phyloP scores from a whole-genome alignment of 148 eudicot species.

The Rhododendron vialii region DNA sequence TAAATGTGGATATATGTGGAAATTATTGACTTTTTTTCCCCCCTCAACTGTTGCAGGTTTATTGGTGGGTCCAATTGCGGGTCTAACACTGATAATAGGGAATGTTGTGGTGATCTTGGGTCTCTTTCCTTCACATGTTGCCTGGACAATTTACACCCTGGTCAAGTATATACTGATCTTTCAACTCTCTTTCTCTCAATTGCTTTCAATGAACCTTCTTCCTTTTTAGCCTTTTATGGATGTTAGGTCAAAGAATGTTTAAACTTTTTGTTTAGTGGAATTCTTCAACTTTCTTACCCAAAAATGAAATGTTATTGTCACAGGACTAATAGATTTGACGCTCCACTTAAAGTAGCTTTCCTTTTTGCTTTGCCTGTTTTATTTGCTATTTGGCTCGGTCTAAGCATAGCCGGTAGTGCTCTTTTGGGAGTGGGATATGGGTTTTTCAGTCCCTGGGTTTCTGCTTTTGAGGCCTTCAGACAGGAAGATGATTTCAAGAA shows the following conservation, averaged over 20 bases:
- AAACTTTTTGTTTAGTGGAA: conserved; percentile 2
- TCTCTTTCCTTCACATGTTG: conserved; percentile 80
- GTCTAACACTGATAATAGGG: conserved; percentile 66
- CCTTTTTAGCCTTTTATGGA: not conserved
- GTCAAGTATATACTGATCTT: conserved; percentile 47
- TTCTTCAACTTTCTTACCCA: conserved; percentile 1
- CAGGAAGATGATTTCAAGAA: conserved; percentile 57
- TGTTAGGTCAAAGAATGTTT: conserved; percentile 1
- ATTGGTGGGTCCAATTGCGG: conserved; percentile 90
- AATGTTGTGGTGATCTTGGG: conserved; percentile 72
- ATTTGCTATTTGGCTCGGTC: conserved; percentile 75
- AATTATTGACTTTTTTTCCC: not conserved
- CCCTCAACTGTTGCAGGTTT: conserved; percentile 41
- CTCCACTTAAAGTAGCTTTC: conserved; percentile 70
- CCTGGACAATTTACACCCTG: conserved; percentile 76
- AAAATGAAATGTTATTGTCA: not conserved
- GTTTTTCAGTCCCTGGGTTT: conserved; percentile 88
- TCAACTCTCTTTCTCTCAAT: not conserved
- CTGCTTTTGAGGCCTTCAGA: conserved; percentile 90
- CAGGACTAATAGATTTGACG: conserved; percentile 72
- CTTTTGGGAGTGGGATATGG: conserved; percentile 95
- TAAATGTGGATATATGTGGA: not conserved
- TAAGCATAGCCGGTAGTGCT: conserved; percentile 78
- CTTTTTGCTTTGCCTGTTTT: conserved; percentile 73
- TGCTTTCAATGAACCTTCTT: not conserved